These are phyloP conservation scores for Beverwykella pulmonaria DNA, from an alignment of 495 filamentous ascomycete genomes.

Conservation along the genomic window DNA sequence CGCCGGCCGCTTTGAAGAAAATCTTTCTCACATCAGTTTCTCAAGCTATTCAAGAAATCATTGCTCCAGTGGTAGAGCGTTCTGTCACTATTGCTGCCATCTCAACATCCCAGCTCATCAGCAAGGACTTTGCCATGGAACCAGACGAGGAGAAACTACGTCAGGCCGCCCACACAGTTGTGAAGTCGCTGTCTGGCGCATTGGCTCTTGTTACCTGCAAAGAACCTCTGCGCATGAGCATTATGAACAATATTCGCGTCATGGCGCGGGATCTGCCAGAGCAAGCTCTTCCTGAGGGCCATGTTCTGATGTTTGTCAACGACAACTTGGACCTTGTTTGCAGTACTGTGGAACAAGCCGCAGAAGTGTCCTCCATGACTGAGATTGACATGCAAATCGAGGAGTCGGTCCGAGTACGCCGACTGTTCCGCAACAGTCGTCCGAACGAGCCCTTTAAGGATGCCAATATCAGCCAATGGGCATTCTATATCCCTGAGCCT, in stretches of 20 bases:
- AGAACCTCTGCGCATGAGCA: slow-evolving; percentile 92
- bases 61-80: slow-evolving; percentile 92
- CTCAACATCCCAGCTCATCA: slow-evolving; percentile 87
- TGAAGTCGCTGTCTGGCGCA: slow-evolving; percentile 86
- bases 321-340: slow-evolving; percentile 95
- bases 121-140: slow-evolving; percentile 94
- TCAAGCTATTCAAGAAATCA: slow-evolving; percentile 89
- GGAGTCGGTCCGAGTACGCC: slow-evolving; percentile 69
- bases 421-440: slow-evolving; percentile 67
- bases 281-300: slow-evolving; percentile 78
- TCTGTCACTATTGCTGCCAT: slow-evolving; percentile 98
- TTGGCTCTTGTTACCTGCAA: slow-evolving; percentile 97
- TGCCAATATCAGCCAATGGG: slow-evolving; percentile 74
- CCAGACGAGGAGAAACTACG: slow-evolving; percentile 83
- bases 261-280: slow-evolving; percentile 70
- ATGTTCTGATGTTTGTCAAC: slow-evolving; percentile 96
- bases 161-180: slow-evolving; percentile 84
- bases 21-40: slow-evolving; percentile 83
- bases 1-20: slow-evolving; percentile 63
- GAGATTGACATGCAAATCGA: slow-evolving; percentile 94
- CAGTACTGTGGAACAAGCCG: slow-evolving; percentile 87
- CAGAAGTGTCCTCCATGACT: slow-evolving; percentile 85
- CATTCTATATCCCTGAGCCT: slow-evolving; percentile 84
- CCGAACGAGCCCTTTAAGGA: slow-evolving; percentile 84
- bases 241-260: slow-evolving; percentile 89